These are phyloP conservation scores for Chrysanthemum lavandulifolium DNA, from an alignment of 129 eudicot species.

Conservation along the genomic window DNA sequence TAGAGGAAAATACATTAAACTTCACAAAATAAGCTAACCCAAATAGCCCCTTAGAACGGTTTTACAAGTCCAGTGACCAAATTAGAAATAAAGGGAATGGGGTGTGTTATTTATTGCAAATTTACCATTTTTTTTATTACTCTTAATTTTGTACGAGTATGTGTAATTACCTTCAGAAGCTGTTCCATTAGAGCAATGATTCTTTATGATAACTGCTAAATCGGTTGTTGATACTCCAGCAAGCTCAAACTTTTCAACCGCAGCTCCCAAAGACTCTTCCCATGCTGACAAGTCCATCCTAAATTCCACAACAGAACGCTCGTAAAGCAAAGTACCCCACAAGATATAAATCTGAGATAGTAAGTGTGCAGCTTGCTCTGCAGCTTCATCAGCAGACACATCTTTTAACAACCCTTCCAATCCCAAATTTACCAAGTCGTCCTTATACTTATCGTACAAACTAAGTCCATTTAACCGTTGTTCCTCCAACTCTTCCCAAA, in stretches of 20 bases:
- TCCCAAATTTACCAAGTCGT: constrained; percentile 59
- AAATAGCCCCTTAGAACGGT: background rate
- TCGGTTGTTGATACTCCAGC: constrained; percentile 87
- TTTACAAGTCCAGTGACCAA: background rate
- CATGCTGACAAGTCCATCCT: constrained; percentile 77
- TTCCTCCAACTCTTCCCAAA: constrained; percentile 98
- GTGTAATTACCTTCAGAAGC: constrained; percentile 61
- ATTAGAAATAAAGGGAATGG: background rate
- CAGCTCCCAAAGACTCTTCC: constrained; percentile 96
- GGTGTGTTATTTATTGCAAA: background rate
- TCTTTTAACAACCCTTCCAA: constrained; percentile 66
- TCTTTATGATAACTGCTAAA: constrained; percentile 85
- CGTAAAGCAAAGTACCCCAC: constrained; percentile 95
- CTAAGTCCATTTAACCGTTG: constrained; percentile 75
- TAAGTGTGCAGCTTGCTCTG: constrained; percentile 62
- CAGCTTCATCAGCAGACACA: constrained; percentile 63
- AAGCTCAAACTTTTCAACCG: constrained; percentile 88
- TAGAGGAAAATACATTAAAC: too few relatives aligned
- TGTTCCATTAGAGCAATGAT: constrained; percentile 83
- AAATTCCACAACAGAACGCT: constrained; percentile 89
- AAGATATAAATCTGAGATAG: constrained; percentile 76
- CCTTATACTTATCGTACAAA: constrained; percentile 57
- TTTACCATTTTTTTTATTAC: background rate
- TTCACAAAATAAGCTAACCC: too few relatives aligned
- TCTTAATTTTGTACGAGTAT: too few relatives aligned